Percentiles rank a stretch among this genome's conserved stretches.
Conservation (phyloP, 176 grass and related monocot genomes). For the Eragrostis nindensis region DNA sequence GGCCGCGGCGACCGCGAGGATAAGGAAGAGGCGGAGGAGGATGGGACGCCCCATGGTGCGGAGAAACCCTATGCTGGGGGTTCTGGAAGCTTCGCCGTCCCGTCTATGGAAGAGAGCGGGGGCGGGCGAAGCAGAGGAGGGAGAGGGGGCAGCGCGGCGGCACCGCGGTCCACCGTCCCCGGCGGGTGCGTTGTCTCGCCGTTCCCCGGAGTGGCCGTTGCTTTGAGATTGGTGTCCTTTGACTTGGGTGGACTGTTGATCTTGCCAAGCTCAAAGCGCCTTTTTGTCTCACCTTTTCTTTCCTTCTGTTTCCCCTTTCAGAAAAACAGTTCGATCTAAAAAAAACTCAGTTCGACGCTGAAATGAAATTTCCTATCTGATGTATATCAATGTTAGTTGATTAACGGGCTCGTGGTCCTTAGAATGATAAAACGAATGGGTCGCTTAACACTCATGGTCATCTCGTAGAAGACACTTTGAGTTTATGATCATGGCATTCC, state of each 20-base stretch:
- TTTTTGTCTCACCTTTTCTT: not conserved
- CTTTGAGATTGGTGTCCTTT: constrained; percentile 44
- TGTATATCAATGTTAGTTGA: no score
- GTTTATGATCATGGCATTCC: no score
- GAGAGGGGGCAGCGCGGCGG: constrained; percentile 26
- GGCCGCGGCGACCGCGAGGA: constrained; percentile 19
- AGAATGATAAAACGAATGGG: no score
- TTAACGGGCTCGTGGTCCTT: no score
- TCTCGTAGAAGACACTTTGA: no score
- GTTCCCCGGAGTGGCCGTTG: constrained; percentile 4
- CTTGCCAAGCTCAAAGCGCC: not conserved
- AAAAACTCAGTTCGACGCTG: no score
- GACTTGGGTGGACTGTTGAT: constrained; percentile 24
- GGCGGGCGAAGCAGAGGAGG: not conserved
- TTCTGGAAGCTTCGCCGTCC: constrained; percentile 32
- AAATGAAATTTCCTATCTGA: no score
- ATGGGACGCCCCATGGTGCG: constrained; percentile 28
- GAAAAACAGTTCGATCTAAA: no score
- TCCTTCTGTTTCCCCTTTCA: no score
- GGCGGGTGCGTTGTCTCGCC: constrained; percentile 24
- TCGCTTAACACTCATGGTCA: no score
- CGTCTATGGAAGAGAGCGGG: not conserved
- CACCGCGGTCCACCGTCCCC: constrained; percentile 39
- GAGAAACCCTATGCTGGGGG: constrained; percentile 37
- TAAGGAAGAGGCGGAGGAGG: constrained; percentile 36